A percentile compares a stretch with the other conserved stretches of the same genome.
Evolutionary conservation across 2,329 filamentous ascomycete genomes (phyloP).

Genomic region (Periconia sp.): DNA sequence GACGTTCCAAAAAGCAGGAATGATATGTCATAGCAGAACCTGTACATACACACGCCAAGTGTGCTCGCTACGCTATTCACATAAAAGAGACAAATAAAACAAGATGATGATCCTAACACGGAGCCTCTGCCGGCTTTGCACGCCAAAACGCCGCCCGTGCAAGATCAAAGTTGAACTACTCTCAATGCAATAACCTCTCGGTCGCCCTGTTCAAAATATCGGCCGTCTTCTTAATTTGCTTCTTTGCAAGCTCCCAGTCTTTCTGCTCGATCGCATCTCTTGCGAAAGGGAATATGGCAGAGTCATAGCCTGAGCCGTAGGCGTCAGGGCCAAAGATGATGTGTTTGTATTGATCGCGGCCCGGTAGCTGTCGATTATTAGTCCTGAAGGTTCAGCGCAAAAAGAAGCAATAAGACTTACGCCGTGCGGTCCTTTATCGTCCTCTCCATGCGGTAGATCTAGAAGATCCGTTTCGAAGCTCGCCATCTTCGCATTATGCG

Average conservation of each 20-base stretch:
- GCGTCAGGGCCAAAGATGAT: conserved; percentile 83
- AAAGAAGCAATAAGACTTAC: conserved; percentile 59
- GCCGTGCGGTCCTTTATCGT: conserved; percentile 55
- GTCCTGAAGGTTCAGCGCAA: too few relatives aligned
- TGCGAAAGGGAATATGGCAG: conserved; percentile 79
- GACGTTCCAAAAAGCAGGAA: too few relatives aligned
- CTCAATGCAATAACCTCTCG: conserved; percentile 46
- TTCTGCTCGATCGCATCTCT: conserved; percentile 76
- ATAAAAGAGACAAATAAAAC: too few relatives aligned
- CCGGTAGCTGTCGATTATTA: conserved; percentile 63
- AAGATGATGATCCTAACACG: too few relatives aligned
- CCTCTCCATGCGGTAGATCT: conserved; percentile 69
- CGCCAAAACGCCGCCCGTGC: too few relatives aligned
- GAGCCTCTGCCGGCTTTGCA: too few relatives aligned
- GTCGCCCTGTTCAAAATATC: conserved; percentile 69
- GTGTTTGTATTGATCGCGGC: conserved; percentile 92
- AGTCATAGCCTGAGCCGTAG: conserved; percentile 69
- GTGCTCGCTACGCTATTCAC: too few relatives aligned
- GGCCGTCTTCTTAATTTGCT: conserved; percentile 74
- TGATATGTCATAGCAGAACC: too few relatives aligned
- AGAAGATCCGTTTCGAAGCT: conserved; percentile 83
- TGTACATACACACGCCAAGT: too few relatives aligned
- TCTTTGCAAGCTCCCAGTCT: conserved; percentile 72
- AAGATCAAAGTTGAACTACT: too few relatives aligned
- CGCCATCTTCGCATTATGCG: conserved; percentile 80